These are phyloP conservation scores for Cercospora zeae-maydis DNA, from an alignment of 2,329 filamentous ascomycete species.

Conservation along the genomic window DNA sequence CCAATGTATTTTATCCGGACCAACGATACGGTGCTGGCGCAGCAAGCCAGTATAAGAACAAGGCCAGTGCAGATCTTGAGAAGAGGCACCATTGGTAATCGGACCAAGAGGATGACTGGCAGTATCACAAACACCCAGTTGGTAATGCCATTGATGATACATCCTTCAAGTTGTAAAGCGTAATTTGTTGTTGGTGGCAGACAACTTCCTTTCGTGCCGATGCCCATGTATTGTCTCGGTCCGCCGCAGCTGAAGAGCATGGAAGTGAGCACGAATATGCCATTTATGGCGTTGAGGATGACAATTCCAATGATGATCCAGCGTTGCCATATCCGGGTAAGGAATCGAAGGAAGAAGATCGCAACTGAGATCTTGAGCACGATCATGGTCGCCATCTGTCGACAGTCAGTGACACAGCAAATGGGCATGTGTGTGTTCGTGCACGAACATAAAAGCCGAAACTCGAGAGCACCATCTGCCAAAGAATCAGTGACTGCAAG, in stretches of 20 bases:
- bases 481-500: constrained; percentile 6
- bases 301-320: constrained; percentile 30
- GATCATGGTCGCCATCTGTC: constrained; percentile 38
- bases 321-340: constrained; percentile 40
- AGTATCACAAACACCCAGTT: constrained; percentile 39
- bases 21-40: constrained; percentile 28
- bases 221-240: constrained; percentile 24
- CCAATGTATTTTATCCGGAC: constrained; percentile 29
- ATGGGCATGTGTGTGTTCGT: not conserved
- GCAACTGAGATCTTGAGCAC: constrained; percentile 45
- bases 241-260: constrained; percentile 35
- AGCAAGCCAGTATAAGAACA: constrained; percentile 40
- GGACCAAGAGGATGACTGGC: constrained; percentile 41
- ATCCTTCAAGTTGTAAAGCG: constrained; percentile 25
- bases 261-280: constrained; percentile 35
- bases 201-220: constrained; percentile 25
- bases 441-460: constrained; percentile 37
- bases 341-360: constrained; percentile 45
- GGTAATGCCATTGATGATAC: constrained; percentile 38
- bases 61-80: constrained; percentile 42
- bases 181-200: constrained; percentile 18
- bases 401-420: not conserved
- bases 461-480: constrained; percentile 30
- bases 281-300: constrained; percentile 35
- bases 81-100: constrained; percentile 40